phyloP scores from a whole-genome alignment of 1,284 basidiomycete species.

The Neolentinus lepideus region DNA sequence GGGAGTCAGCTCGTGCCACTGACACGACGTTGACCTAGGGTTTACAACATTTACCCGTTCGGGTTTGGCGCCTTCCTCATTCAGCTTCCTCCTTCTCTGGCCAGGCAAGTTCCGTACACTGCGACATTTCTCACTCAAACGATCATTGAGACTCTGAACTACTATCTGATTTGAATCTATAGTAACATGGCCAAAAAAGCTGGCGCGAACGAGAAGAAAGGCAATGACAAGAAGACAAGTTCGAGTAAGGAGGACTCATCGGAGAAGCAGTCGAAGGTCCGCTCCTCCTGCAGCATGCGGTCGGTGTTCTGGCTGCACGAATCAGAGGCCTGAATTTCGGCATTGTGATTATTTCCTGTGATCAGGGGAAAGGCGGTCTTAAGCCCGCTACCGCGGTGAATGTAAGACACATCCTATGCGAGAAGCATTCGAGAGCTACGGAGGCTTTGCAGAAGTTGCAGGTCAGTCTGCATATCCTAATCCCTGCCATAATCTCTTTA shows the following conservation, averaged over 20 bases:
- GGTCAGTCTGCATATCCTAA: conserved; percentile 1
- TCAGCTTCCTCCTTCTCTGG: too few relatives aligned
- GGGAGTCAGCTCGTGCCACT: too few relatives aligned
- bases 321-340: too few relatives aligned
- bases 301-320: not conserved
- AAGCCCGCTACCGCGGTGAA: conserved; percentile 77
- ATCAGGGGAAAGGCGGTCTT: conserved; percentile 44
- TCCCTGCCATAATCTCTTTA: too few relatives aligned
- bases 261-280: not conserved
- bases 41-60: too few relatives aligned
- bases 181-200: not conserved
- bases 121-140: too few relatives aligned
- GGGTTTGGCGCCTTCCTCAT: too few relatives aligned
- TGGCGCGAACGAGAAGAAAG: not conserved
- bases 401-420: conserved; percentile 81
- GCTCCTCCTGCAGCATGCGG: not conserved
- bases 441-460: conserved; percentile 5
- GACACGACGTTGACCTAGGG: too few relatives aligned
- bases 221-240: not conserved
- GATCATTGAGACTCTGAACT: too few relatives aligned
- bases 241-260: not conserved
- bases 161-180: too few relatives aligned
- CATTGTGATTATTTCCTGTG: too few relatives aligned
- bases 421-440: conserved; percentile 51
- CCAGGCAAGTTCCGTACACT: too few relatives aligned